Conservation (phyloP, 2,329 filamentous ascomycete species). For the Chrysosporium keratinophilum region DNA sequence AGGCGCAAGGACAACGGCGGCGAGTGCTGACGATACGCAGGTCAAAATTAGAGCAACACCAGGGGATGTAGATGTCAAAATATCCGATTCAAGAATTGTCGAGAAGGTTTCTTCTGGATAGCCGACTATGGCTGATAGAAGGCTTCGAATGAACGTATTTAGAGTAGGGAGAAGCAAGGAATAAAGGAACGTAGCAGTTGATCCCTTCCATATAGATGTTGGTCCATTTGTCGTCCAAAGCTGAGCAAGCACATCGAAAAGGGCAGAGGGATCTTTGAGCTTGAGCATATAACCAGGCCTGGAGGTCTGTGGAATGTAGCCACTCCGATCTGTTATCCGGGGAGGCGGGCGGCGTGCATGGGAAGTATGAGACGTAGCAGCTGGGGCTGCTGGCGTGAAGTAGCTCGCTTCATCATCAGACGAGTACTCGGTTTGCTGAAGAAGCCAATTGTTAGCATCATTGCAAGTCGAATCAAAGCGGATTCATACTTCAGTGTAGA, state of each 20-base stretch:
- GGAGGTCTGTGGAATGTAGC: conserved; percentile 34
- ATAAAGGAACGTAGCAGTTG: conserved; percentile 88
- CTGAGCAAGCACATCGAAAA: conserved; percentile 76
- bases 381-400: conserved; percentile 57
- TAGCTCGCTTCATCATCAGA: conserved; percentile 72
- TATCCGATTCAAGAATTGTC: conserved; percentile 52
- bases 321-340: conserved; percentile 39
- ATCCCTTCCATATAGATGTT: conserved; percentile 88
- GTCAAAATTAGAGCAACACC: conserved; percentile 68
- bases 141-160: conserved; percentile 83
- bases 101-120: conserved; percentile 64
- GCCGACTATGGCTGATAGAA: conserved; percentile 82
- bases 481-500: conserved; percentile 24
- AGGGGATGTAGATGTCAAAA: conserved; percentile 71
- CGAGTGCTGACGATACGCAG: conserved; percentile 54
- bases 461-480: conserved; percentile 12
- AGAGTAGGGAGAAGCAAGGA: conserved; percentile 73
- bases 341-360: conserved; percentile 31
- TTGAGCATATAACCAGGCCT: conserved; percentile 51
- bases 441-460: not conserved
- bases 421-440: conserved; percentile 32
- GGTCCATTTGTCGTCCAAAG: conserved; percentile 82
- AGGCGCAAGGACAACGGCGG: conserved; percentile 72
- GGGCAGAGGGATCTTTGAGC: conserved; percentile 64
- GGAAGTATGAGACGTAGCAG: conserved; percentile 33